Evolutionary conservation across 1,139 yeast species (phyloP).

Genomic region (Hemisphaericaspora lyxosophila): DNA sequence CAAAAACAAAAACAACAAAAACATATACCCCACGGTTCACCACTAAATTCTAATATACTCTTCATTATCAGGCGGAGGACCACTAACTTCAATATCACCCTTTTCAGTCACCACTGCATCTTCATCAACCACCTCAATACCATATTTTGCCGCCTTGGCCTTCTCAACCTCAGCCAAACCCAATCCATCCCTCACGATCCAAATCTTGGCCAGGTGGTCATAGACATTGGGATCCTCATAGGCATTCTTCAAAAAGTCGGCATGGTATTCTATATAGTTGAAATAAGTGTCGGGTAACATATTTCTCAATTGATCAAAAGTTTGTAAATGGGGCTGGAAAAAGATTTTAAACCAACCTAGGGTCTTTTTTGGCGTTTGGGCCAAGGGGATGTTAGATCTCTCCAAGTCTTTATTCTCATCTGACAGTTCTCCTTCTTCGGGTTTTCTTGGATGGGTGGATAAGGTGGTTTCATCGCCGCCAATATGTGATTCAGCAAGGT

Average conservation of each 20-base stretch:
- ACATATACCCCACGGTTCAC: background rate
- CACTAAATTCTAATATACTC: slow-evolving; percentile 39
- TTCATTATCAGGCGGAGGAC: slow-evolving; percentile 63
- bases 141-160: slow-evolving; percentile 53
- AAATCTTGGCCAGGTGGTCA: slow-evolving; percentile 61
- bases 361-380: slow-evolving; percentile 19
- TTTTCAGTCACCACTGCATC: slow-evolving; percentile 57
- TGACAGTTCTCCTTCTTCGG: slow-evolving; percentile 15
- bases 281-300: slow-evolving; percentile 41
- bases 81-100: slow-evolving; percentile 52
- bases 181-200: slow-evolving; percentile 70
- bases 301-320: slow-evolving; percentile 39
- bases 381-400: slow-evolving; percentile 9
- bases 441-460: slow-evolving; percentile 8
- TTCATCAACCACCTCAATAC: slow-evolving; percentile 58
- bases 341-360: slow-evolving; percentile 37
- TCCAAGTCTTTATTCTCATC: slow-evolving; percentile 17
- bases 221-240: slow-evolving; percentile 65
- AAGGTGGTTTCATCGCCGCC: slow-evolving; percentile 2
- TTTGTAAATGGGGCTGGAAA: slow-evolving; percentile 40
- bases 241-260: slow-evolving; percentile 49
- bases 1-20: background rate
- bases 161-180: slow-evolving; percentile 66
- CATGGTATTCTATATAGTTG: slow-evolving; percentile 45
- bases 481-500: slow-evolving; percentile 4